These are phyloP conservation scores for Talaromyces funiculosus DNA, from an alignment of 2,329 filamentous ascomycete genomes.

Conservation along the genomic window DNA sequence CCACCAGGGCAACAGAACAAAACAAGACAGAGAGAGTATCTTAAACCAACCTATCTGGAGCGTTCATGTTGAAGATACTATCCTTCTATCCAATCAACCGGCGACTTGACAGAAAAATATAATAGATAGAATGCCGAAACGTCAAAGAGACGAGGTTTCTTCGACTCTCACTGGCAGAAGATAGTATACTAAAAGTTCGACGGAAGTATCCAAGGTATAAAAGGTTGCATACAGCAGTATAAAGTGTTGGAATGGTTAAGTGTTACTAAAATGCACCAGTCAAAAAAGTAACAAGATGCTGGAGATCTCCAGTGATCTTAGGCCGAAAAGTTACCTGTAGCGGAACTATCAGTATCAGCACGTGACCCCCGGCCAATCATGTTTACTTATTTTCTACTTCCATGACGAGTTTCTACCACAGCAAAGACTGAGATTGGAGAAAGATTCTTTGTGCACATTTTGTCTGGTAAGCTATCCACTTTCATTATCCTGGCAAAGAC, in stretches of 20 bases:
- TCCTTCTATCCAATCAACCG: not conserved
- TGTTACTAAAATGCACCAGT: not conserved
- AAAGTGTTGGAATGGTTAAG: not conserved
- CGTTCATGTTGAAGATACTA: constrained; percentile 11
- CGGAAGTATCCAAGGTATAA: not conserved
- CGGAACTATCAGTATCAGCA: not conserved
- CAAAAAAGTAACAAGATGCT: not conserved
- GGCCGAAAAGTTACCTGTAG: not conserved
- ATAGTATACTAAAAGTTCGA: not conserved
- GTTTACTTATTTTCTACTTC: not conserved
- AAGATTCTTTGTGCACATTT: not conserved
- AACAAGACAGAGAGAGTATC: not conserved
- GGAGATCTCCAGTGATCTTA: not conserved
- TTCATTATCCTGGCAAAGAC: constrained; percentile 1
- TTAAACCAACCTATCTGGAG: constrained; percentile 16
- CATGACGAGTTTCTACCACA: not conserved
- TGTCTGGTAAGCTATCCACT: not conserved
- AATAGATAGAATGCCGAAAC: not conserved
- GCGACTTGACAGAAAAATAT: not conserved
- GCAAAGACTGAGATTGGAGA: not conserved
- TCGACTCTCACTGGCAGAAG: not conserved
- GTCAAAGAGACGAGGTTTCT: not conserved
- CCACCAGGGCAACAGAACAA: not conserved
- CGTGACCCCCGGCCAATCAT: constrained; percentile 6
- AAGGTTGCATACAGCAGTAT: not conserved